Base-by-base conservation (phyloP, 805 yeast genomes). In the Myxozyma nipponensis region DNA sequence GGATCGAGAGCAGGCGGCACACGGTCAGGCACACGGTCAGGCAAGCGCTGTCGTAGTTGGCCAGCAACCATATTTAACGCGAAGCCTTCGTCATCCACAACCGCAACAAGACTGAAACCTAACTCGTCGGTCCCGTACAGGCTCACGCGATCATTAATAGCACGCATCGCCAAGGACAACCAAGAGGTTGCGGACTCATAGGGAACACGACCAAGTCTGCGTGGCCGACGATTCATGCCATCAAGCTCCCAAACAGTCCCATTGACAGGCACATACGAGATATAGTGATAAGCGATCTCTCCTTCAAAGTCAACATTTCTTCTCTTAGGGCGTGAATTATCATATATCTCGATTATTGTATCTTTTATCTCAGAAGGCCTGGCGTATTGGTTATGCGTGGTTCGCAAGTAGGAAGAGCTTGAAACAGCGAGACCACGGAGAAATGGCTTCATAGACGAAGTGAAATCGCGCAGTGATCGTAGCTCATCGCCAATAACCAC, bases 181-280 rank as follows among this genome's bases (percentile, higher is more conserved):
- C 56, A 54, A 23, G n/a, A 9, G 6, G 24, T 18, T 13, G 32
- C 39, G 13, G 13, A 9, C 13, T 28, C 13, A 13, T 13, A 7
- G 7, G 32, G 13, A 28, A 9, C 32, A n/a, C n/a, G n/a, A 2
- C 23, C 28, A 2, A 43, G n/a, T 19, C 26, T 13, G 10, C n/a
- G 21, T 7, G 58, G 56, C n/a, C 13, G 24, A 13, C 37, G 23
- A 15, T 32, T 26, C 35, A 50, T 43, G 2, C 55, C 58, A 61
- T 82, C 87, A 42, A 82, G 66, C 60, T 82, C 86, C 62, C 77
- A 78, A 10, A 82, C 67, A 25, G 62, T 61, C 21, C 75, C 78
- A 44, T 74, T 64, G 28, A 66, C 63, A 3, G 70, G 70, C 2
- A 78, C 66, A 60, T 75, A 82, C 1, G 84, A 82, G 34, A 82